Evolutionary conservation across 257 asterid species (phyloP).

Genomic region (Echium plantagineum): DNA sequence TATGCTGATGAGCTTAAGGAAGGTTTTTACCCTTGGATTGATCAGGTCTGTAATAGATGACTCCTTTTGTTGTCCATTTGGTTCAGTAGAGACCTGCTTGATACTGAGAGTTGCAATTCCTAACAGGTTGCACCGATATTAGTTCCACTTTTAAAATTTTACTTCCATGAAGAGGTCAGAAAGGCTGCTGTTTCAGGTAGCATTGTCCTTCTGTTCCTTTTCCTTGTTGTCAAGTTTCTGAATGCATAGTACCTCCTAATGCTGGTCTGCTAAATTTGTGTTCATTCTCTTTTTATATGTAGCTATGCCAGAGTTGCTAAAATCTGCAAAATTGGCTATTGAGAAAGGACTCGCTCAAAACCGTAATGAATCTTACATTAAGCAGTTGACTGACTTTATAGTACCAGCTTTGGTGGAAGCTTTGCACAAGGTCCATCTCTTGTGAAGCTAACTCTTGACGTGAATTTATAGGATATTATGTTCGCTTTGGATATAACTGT

Average conservation of each 20-base stretch:
- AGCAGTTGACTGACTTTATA: slow-evolving; percentile 65
- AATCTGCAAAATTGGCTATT: slow-evolving; percentile 75
- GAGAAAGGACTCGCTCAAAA: slow-evolving; percentile 79
- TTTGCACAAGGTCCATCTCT: slow-evolving; percentile 52
- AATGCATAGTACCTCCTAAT: background rate
- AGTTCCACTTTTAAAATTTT: slow-evolving; percentile 78
- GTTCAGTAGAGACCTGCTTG: background rate
- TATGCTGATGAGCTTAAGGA: slow-evolving; percentile 84
- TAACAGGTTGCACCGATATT: slow-evolving; percentile 66
- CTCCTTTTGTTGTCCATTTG: background rate
- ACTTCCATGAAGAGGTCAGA: slow-evolving; percentile 98
- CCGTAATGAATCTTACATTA: slow-evolving; percentile 53
- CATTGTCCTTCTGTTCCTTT: slow-evolving; percentile 8
- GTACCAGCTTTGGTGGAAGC: slow-evolving; percentile 81
- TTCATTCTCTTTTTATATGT: slow-evolving; percentile 13
- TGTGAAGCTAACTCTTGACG: background rate
- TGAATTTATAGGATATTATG: slow-evolving; percentile 32
- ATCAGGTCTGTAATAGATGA: slow-evolving; percentile 46
- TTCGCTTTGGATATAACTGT: slow-evolving; percentile 13
- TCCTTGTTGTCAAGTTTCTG: background rate
- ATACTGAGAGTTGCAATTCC: background rate
- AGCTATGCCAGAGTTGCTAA: slow-evolving; percentile 84
- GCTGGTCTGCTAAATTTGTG: slow-evolving; percentile 12
- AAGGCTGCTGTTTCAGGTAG: slow-evolving; percentile 98
- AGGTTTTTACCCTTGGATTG: slow-evolving; percentile 88